These are phyloP conservation scores for Cordyceps javanica DNA, from an alignment of 2,329 filamentous ascomycete species.

Conservation along the genomic window DNA sequence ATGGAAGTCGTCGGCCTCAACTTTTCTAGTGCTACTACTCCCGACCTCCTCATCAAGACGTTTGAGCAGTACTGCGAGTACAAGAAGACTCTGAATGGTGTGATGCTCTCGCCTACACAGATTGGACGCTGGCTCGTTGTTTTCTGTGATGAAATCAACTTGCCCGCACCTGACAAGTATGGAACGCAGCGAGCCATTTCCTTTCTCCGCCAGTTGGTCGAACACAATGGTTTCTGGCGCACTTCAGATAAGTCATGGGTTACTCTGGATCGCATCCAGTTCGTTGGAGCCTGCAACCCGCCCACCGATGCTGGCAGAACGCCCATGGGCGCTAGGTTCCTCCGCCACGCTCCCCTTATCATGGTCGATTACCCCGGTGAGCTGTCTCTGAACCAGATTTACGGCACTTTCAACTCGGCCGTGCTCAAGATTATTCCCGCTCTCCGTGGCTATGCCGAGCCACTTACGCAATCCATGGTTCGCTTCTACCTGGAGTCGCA, in stretches of 20 bases:
- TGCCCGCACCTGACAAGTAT: slow-evolving; percentile 96
- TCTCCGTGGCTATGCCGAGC: slow-evolving; percentile 89
- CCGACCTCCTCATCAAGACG: slow-evolving; percentile 95
- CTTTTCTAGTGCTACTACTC: slow-evolving; percentile 97
- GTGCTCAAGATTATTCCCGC: slow-evolving; percentile 95
- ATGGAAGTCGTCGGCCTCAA: slow-evolving; percentile 99
- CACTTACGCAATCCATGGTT: slow-evolving; percentile 96
- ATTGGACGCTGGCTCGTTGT: slow-evolving; percentile 97
- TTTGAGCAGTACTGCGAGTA: slow-evolving; percentile 99
- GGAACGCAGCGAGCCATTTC: slow-evolving; percentile 96
- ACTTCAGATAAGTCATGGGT: slow-evolving; percentile 98
- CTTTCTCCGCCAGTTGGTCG: slow-evolving; percentile 93
- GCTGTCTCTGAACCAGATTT: slow-evolving; percentile 90
- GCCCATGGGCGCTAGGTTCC: slow-evolving; percentile 84
- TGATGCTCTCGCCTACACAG: slow-evolving; percentile 91
- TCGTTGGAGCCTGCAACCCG: slow-evolving; percentile 97
- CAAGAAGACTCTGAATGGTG: slow-evolving; percentile 94
- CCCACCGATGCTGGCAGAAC: slow-evolving; percentile 96
- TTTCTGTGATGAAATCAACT: slow-evolving; percentile 99
- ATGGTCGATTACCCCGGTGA: slow-evolving; percentile 99
- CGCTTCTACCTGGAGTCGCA: slow-evolving; percentile 94
- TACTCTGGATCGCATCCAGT: slow-evolving; percentile 94
- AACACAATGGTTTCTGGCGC: slow-evolving; percentile 99
- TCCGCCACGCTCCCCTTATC: slow-evolving; percentile 93
- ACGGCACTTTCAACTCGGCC: slow-evolving; percentile 95